Evolutionary conservation across 2,329 filamentous ascomycete genomes (phyloP), one percentile per base, ranked within the genome.

Genomic region (Diaporthe destruens): DNA sequence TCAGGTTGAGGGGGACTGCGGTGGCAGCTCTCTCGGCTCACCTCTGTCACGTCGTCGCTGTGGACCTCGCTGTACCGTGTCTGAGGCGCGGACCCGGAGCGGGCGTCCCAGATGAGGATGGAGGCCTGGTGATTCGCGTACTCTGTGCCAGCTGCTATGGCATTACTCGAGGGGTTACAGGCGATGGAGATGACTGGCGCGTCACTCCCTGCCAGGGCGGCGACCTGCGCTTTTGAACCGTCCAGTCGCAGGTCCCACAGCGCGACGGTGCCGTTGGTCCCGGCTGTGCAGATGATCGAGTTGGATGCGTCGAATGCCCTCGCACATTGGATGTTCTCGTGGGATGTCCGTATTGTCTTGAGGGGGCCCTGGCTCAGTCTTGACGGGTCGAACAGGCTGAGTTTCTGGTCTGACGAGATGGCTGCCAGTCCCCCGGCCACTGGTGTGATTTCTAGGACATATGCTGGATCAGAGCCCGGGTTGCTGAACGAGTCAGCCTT

Each of bases 111-210:
- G 75, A 92, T 82, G 53, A 88, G 78, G 59, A 93, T 88, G 7
- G 88, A 88, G 20, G 90, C 88, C 72, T 88, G 86, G 80, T 90
- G 86, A 76, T 91, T 88, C 53, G 89, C 88, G 49, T 93, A 85
- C 78, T 96, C 94, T 0, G 93, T 94, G 42, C 94, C 94, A 9
- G 91, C 90, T 29, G 91, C 93, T 23, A 96, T 83, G 4, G 89
- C 86, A 76, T 90, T 88, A 18, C 87, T 87, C 14, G 82, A 78
- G 12, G 85, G 81, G 61, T 87, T 88, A 75, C 90, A 90, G 1
- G 92, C 91, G 61, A 96, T 83, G 18, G 93, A 91, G 16, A 92
- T 84, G 20, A 96, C 86, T 14, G 90, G 81, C 14, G 82, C 83
- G 51, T 82, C 76, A 69, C 81, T 84, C n/a, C 84, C 85, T 77